Evolutionary conservation across 75 land plant genomes (phyloP).

Genomic region (Pinus tabuliformis): DNA sequence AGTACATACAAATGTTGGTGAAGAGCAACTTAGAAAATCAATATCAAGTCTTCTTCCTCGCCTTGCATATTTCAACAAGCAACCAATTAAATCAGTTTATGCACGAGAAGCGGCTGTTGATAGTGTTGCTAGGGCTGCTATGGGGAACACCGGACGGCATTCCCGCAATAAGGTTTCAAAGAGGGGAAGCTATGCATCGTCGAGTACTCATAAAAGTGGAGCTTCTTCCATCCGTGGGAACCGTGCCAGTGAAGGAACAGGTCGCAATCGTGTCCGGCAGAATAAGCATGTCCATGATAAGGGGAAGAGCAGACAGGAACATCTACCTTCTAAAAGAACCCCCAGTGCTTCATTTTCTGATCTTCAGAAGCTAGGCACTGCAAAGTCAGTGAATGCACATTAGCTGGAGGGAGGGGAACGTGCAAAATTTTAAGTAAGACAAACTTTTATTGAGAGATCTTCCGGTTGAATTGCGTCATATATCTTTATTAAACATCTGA

Average conservation of each 20-base stretch:
- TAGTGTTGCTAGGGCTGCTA: slow-evolving; percentile 76
- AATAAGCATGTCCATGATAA: neutral
- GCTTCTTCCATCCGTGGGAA: neutral
- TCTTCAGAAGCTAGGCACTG: slow-evolving; percentile 5
- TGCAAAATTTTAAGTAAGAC: slow-evolving; percentile 4
- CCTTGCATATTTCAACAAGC: slow-evolving; percentile 75
- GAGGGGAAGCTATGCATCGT: slow-evolving; percentile 13
- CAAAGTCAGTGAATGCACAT: neutral
- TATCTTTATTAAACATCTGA: neutral
- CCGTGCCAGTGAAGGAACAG: slow-evolving; percentile 9
- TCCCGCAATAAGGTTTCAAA: slow-evolving; percentile 27
- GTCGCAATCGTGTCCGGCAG: neutral
- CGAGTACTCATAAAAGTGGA: neutral
- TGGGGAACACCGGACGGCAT: slow-evolving; percentile 34
- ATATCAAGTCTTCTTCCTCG: slow-evolving; percentile 62
- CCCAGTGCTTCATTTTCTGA: neutral
- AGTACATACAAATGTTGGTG: slow-evolving; percentile 75
- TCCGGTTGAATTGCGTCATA: neutral
- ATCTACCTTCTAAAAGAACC: slow-evolving; percentile 4
- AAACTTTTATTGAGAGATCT: neutral
- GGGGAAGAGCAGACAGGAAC: slow-evolving; percentile 5
- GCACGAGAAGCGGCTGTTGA: slow-evolving; percentile 57
- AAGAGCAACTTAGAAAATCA: slow-evolving; percentile 74
- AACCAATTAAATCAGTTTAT: slow-evolving; percentile 66
- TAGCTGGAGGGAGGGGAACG: slow-evolving; percentile 6